These are phyloP conservation scores for Zea luxurians DNA, from an alignment of 176 grass and related monocot species.

Conservation along the genomic window DNA sequence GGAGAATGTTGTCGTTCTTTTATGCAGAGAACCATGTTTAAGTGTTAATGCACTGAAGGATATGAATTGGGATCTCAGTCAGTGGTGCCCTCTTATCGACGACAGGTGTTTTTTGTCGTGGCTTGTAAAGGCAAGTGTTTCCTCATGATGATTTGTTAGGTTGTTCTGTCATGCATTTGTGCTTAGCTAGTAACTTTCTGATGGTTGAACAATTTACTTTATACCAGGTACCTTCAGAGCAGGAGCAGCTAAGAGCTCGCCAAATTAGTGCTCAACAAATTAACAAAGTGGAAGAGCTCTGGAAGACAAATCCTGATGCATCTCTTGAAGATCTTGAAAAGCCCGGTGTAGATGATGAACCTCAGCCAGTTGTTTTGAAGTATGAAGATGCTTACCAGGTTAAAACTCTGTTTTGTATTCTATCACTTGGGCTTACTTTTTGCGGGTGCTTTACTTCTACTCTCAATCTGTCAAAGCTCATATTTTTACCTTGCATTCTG, in stretches of 20 bases:
- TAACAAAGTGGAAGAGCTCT: conserved; percentile 98
- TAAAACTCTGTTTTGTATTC: conserved; percentile 11
- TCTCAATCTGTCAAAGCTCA: conserved; percentile 1
- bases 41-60: conserved; percentile 98
- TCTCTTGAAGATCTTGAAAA: conserved; percentile 99
- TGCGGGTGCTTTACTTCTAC: conserved; percentile 2
- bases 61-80: conserved; percentile 99
- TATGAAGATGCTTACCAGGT: conserved; percentile 99
- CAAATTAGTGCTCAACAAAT: conserved; percentile 99
- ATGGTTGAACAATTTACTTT: conserved; percentile 25
- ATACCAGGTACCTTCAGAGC: conserved; percentile 90
- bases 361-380: conserved; percentile 77
- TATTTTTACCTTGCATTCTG: conserved; percentile 18
- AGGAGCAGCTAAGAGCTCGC: conserved; percentile 92
- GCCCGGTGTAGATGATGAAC: conserved; percentile 97
- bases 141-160: conserved; percentile 24
- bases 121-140: conserved; percentile 86
- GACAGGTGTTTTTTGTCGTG: conserved; percentile 94
- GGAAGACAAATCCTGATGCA: conserved; percentile 98
- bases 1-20: conserved; percentile 93
- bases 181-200: conserved; percentile 16
- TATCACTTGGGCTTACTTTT: conserved; percentile 28
- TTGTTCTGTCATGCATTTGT: not conserved
- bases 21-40: conserved; percentile 99
- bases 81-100: conserved; percentile 99